Conservation (phyloP, 371 early-diverging fungal species). For the Ecytonucleospora hepatopenaei region DNA sequence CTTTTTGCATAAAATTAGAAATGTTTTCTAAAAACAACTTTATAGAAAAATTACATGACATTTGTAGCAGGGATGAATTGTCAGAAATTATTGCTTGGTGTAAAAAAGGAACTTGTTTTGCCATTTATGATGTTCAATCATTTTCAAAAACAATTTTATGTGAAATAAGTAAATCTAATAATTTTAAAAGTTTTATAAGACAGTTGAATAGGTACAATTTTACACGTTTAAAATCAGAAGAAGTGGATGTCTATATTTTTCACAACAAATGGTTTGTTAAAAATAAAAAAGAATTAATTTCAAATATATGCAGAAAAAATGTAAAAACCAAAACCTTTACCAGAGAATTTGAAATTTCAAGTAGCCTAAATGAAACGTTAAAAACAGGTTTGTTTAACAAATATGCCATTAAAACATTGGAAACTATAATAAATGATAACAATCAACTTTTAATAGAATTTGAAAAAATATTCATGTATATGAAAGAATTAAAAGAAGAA, state of each 20-base stretch:
- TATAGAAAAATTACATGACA: constrained; percentile 53
- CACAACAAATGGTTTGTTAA: constrained; percentile 49
- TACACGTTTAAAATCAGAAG: constrained; percentile 63
- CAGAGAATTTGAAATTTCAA: no score
- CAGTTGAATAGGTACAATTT: constrained; percentile 86
- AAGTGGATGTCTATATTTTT: constrained; percentile 50
- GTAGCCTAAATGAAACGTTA: no score
- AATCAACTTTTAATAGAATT: no score
- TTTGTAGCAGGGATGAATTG: constrained; percentile 44
- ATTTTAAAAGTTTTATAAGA: constrained; percentile 77
- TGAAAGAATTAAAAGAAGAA: no score
- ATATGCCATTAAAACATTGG: no score
- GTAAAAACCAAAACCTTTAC: no score
- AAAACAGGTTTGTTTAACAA: no score
- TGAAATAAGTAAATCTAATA: constrained; percentile 74
- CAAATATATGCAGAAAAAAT: constrained; percentile 52
- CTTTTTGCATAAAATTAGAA: no score
- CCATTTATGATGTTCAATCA: constrained; percentile 66
- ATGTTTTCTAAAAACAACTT: no score
- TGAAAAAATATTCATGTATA: no score
- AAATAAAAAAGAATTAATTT: constrained; percentile 37
- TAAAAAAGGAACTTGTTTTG: constrained; percentile 65
- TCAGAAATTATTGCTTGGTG: constrained; percentile 60
- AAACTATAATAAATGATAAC: no score
- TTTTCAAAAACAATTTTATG: constrained; percentile 67